These are phyloP conservation scores for Pichia nakasei DNA, from an alignment of 805 yeast genomes.

Conservation along the genomic window DNA sequence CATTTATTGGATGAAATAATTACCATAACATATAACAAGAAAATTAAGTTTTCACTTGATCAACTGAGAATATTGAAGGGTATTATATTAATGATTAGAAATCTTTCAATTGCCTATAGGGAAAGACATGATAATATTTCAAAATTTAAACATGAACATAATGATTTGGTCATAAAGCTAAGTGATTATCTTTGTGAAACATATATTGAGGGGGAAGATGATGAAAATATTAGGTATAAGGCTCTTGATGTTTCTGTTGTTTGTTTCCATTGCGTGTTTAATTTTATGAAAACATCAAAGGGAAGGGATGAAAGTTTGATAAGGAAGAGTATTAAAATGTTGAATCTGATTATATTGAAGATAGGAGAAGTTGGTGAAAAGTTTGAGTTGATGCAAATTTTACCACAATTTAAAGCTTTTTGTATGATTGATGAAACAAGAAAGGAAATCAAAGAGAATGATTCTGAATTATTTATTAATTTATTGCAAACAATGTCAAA, in stretches of 20 bases:
- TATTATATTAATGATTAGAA: slow-evolving; percentile 2
- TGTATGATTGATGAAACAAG: slow-evolving; percentile 1
- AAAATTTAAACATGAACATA: not conserved
- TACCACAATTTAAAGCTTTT: slow-evolving; percentile 4
- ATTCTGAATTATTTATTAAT: not conserved
- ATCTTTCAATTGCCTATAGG: slow-evolving; percentile 2
- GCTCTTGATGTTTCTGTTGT: slow-evolving; percentile 5
- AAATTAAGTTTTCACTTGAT: not conserved
- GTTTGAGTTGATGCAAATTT: slow-evolving; percentile 3
- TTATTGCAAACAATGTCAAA: not conserved
- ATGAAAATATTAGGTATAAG: not conserved
- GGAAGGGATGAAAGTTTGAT: not conserved
- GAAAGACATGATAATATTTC: not conserved
- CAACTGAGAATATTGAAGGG: slow-evolving; percentile 6
- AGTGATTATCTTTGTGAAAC: not conserved
- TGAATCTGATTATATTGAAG: not conserved
- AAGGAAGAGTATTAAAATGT: not conserved
- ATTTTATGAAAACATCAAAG: not conserved
- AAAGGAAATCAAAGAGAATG: not conserved
- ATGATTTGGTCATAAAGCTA: not conserved
- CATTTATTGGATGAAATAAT: not conserved
- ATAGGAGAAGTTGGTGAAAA: not conserved
- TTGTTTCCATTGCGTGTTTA: slow-evolving; percentile 7
- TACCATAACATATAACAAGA: not conserved
- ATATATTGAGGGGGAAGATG: not conserved